Evolutionary conservation across 2,329 filamentous ascomycete species (phyloP).

Genomic region (Dothidotthia symphoricarpi): DNA sequence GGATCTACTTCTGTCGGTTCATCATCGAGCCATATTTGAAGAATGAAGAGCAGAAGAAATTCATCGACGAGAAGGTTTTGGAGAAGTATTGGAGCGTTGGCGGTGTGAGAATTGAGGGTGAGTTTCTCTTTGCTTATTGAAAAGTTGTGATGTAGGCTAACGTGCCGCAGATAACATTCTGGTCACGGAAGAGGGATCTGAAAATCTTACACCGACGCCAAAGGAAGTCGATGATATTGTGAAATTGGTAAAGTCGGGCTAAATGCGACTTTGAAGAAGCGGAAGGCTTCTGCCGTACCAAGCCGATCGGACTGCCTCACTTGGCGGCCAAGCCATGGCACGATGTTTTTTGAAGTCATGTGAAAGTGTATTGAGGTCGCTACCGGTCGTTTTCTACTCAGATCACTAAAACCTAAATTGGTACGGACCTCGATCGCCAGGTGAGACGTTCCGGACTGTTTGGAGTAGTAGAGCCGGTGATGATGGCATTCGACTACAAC

Average conservation of each 20-base stretch:
- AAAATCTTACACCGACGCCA: constrained; percentile 79
- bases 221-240: constrained; percentile 70
- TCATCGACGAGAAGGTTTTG: constrained; percentile 64
- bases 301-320: too few relatives aligned
- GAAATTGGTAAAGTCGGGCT: constrained; percentile 52
- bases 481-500: too few relatives aligned
- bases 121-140: constrained; percentile 6
- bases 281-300: too few relatives aligned
- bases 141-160: constrained; percentile 5
- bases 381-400: too few relatives aligned
- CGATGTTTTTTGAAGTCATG: too few relatives aligned
- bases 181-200: constrained; percentile 72
- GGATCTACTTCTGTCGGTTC: constrained; percentile 73
- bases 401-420: too few relatives aligned
- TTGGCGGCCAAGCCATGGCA: too few relatives aligned
- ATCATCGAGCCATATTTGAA: constrained; percentile 71
- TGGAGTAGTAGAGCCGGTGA: too few relatives aligned
- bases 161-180: constrained; percentile 67
- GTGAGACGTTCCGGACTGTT: too few relatives aligned
- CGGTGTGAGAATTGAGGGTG: constrained; percentile 80
- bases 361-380: too few relatives aligned
- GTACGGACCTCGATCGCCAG: too few relatives aligned
- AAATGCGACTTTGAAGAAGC: background rate
- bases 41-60: constrained; percentile 58
- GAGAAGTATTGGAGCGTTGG: constrained; percentile 74